Conservation (phyloP, 2,329 filamentous ascomycete genomes). For the Cercospora sp. region DNA sequence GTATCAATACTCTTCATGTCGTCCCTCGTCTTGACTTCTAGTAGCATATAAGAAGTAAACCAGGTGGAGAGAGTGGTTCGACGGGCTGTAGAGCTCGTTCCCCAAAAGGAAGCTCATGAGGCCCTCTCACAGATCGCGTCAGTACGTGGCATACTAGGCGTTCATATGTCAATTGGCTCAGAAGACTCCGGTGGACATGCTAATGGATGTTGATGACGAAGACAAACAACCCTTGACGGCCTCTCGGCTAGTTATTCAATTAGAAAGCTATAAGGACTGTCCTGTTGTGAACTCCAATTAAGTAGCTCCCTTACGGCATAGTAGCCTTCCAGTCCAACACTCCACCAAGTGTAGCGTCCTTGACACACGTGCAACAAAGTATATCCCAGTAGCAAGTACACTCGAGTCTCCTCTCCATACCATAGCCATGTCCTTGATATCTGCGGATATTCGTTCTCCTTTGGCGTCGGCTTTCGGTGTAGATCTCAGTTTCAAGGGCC, state of each 20-base stretch:
- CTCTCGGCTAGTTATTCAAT: constrained; percentile 67
- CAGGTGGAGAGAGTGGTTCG: neutral
- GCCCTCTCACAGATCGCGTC: neutral
- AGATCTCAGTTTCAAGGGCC: neutral
- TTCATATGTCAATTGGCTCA: neutral
- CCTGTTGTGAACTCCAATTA: constrained; percentile 42
- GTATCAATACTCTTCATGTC: neutral
- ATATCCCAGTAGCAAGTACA: neutral
- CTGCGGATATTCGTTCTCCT: neutral
- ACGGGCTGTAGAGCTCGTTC: neutral
- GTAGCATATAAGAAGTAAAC: neutral
- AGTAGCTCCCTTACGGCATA: no score
- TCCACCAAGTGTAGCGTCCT: no score
- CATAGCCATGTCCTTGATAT: neutral
- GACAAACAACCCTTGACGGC: constrained; percentile 73
- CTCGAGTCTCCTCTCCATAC: neutral
- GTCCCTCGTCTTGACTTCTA: neutral
- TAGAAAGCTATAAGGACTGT: constrained; percentile 70
- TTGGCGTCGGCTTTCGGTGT: neutral
- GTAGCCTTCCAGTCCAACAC: no score
- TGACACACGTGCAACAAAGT: neutral
- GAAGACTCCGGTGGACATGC: constrained; percentile 40
- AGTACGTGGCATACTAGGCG: neutral
- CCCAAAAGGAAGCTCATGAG: neutral
- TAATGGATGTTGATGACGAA: constrained; percentile 72